phyloP scores from a whole-genome alignment of 345 rosid species.

The Murraya paniculata region DNA sequence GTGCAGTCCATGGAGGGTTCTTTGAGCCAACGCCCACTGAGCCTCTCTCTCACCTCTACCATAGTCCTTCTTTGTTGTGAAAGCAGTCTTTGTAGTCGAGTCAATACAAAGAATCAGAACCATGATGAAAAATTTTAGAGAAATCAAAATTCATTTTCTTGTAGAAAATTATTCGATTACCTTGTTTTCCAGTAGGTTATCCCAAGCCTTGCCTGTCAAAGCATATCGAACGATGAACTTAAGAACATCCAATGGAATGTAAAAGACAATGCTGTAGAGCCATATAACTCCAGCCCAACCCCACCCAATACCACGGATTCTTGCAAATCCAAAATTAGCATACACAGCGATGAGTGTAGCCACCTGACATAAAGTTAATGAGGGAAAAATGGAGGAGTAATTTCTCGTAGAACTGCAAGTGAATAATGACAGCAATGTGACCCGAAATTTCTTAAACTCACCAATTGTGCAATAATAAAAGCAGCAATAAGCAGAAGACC shows the following conservation, averaged over 20 bases:
- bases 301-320: slow-evolving; percentile 74
- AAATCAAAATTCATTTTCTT: not conserved
- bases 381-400: not conserved
- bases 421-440: not conserved
- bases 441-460: slow-evolving; percentile 26
- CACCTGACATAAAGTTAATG: slow-evolving; percentile 30
- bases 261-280: slow-evolving; percentile 73
- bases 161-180: slow-evolving; percentile 25
- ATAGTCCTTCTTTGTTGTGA: slow-evolving; percentile 83
- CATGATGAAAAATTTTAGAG: not conserved
- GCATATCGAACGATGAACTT: slow-evolving; percentile 68
- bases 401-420: not conserved
- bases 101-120: not conserved
- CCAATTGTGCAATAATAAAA: slow-evolving; percentile 74
- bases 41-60: slow-evolving; percentile 88
- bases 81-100: slow-evolving; percentile 59
- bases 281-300: slow-evolving; percentile 96
- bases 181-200: slow-evolving; percentile 74
- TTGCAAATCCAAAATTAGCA: slow-evolving; percentile 70
- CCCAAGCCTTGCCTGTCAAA: slow-evolving; percentile 85
- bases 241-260: slow-evolving; percentile 74
- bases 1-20: slow-evolving; percentile 78
- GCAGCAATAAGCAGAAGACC: slow-evolving; percentile 65
- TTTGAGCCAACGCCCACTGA: slow-evolving; percentile 86
- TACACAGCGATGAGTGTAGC: slow-evolving; percentile 86